These are phyloP conservation scores for Hirschfeldia incana DNA, from an alignment of 345 rosid genomes.

Conservation along the genomic window DNA sequence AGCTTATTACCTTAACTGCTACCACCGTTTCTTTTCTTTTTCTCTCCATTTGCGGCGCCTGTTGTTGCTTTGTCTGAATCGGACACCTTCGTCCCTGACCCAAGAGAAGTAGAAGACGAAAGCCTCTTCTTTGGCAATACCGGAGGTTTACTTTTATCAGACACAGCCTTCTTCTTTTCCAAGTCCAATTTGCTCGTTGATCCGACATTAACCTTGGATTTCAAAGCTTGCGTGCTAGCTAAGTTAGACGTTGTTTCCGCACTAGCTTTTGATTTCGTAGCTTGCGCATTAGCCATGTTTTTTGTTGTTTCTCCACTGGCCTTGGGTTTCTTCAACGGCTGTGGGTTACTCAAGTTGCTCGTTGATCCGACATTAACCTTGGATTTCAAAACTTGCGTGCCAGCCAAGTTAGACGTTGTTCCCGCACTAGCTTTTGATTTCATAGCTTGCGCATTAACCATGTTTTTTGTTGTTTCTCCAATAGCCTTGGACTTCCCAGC, in stretches of 20 bases:
- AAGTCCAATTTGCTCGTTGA: conserved; percentile 5
- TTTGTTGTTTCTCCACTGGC: neutral
- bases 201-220: conserved; percentile 17
- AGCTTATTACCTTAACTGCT: conserved; percentile 16
- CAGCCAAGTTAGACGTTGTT: neutral
- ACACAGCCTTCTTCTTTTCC: conserved; percentile 19
- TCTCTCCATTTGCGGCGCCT: conserved; percentile 28
- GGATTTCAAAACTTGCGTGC: conserved; percentile 16
- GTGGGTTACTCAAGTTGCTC: neutral
- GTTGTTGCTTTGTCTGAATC: conserved; percentile 22
- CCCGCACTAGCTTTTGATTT: conserved; percentile 9
- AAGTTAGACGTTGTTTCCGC: conserved; percentile 4
- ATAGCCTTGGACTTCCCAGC: conserved; percentile 12
- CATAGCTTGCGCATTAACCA: no score
- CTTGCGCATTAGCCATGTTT: conserved; percentile 6
- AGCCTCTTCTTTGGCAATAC: conserved; percentile 39
- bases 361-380: neutral
- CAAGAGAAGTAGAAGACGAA: conserved; percentile 30
- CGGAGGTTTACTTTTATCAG: conserved; percentile 28
- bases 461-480: conserved; percentile 4
- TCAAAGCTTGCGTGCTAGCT: neutral
- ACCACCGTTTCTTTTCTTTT: conserved; percentile 32
- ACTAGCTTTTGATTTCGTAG: conserved; percentile 10
- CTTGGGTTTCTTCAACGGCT: conserved; percentile 16
- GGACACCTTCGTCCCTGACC: conserved; percentile 11